Evolutionary conservation across 2,329 filamentous ascomycete species (phyloP).

Genomic region (Alternaria novae-zelandiae): DNA sequence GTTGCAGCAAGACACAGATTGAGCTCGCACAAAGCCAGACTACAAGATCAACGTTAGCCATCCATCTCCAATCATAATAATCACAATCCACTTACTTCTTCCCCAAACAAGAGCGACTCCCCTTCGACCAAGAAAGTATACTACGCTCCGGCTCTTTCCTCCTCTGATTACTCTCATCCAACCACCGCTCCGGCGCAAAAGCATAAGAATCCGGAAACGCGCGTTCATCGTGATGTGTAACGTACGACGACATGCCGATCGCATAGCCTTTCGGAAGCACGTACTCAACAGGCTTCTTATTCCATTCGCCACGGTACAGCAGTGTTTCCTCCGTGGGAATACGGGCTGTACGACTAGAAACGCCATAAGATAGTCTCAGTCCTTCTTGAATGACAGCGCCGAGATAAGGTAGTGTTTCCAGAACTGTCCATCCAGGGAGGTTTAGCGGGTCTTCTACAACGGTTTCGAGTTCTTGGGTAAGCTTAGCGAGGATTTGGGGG

Average conservation of each 20-base stretch:
- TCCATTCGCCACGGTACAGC: conserved; percentile 33
- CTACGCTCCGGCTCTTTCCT: conserved; percentile 34
- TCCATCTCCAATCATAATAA: neutral
- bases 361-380: conserved; percentile 35
- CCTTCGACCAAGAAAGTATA: conserved; percentile 41
- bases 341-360: conserved; percentile 34
- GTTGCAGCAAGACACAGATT: conserved; percentile 28
- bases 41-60: neutral
- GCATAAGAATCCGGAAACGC: conserved; percentile 31
- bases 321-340: conserved; percentile 31
- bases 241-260: conserved; percentile 33
- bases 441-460: conserved; percentile 24
- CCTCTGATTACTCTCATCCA: conserved; percentile 32
- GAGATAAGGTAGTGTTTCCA: conserved; percentile 41
- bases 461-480: conserved; percentile 31
- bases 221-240: conserved; percentile 33
- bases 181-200: conserved; percentile 41
- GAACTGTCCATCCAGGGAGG: conserved; percentile 23
- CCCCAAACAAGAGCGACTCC: conserved; percentile 40
- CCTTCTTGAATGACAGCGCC: conserved; percentile 42
- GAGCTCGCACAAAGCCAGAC: conserved; percentile 32
- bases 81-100: conserved; percentile 36
- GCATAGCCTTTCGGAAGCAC: conserved; percentile 32
- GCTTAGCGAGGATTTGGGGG: conserved; percentile 24
- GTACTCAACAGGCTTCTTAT: conserved; percentile 27